Evolutionary conservation across 768 basidiomycete species (phyloP).

Genomic region (Inosperma sp.): DNA sequence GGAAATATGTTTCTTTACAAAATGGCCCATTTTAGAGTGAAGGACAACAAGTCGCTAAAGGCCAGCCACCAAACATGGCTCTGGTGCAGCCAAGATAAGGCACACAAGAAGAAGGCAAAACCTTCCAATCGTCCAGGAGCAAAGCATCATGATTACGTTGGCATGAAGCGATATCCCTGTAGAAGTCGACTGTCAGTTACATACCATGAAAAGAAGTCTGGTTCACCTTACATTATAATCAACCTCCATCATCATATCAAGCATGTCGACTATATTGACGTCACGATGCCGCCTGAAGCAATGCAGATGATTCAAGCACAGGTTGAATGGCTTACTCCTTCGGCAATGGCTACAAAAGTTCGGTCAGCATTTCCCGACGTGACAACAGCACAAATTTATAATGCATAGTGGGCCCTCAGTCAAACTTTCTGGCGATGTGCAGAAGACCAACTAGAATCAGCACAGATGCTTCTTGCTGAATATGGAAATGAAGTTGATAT

Average conservation of each 20-base stretch:
- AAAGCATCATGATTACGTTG: constrained; percentile 23
- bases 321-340: constrained; percentile 9
- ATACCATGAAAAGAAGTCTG: background rate
- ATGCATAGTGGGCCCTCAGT: too few species aligned
- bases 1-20: too few species aligned
- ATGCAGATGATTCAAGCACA: constrained; percentile 5
- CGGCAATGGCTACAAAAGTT: background rate
- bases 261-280: constrained; percentile 23
- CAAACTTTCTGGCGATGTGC: too few species aligned
- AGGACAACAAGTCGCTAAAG: too few species aligned
- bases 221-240: background rate
- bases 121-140: constrained; percentile 14
- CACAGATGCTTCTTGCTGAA: too few species aligned
- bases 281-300: constrained; percentile 22
- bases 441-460: too few species aligned
- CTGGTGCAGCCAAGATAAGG: constrained; percentile 28
- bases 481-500: too few species aligned
- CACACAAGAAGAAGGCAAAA: constrained; percentile 18
- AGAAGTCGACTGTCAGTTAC: background rate
- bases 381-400: too few species aligned
- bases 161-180: constrained; percentile 27
- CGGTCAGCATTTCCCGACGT: too few species aligned
- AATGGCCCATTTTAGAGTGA: too few species aligned
- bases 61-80: constrained; percentile 16
- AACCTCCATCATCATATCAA: constrained; percentile 15